phyloP scores from a whole-genome alignment of 2,329 filamentous ascomycete species.

The Trichoderma sp. region DNA sequence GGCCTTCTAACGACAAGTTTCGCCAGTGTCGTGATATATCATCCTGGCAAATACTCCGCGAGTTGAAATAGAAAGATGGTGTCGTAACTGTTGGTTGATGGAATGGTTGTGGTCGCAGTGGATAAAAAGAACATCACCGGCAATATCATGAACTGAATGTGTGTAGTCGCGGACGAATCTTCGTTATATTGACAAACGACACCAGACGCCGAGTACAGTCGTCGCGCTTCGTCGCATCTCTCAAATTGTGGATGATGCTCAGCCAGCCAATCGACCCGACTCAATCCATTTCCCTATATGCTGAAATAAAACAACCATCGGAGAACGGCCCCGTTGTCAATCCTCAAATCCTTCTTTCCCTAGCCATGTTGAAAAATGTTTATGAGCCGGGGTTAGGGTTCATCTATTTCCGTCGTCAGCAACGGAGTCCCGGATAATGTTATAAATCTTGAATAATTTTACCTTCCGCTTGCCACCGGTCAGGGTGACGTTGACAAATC shows the following conservation, averaged over 20 bases:
- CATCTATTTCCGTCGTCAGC: slow-evolving; percentile 57
- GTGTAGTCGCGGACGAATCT: slow-evolving; percentile 36
- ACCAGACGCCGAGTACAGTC: slow-evolving; percentile 45
- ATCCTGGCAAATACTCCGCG: not conserved
- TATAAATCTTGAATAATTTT: slow-evolving; percentile 36
- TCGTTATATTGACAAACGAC: slow-evolving; percentile 46
- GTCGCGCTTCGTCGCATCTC: slow-evolving; percentile 43
- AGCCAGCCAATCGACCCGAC: slow-evolving; percentile 41
- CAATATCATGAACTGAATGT: not conserved
- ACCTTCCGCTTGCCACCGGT: slow-evolving; percentile 99
- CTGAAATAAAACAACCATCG: slow-evolving; percentile 37
- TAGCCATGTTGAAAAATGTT: slow-evolving; percentile 34
- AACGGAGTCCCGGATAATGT: not conserved
- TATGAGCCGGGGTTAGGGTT: slow-evolving; percentile 82
- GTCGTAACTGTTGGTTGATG: not conserved
- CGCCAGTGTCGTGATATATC: not conserved
- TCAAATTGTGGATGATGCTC: slow-evolving; percentile 37
- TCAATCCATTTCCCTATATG: slow-evolving; percentile 40
- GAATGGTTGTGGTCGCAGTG: not conserved
- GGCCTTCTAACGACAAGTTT: not conserved
- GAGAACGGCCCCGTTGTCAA: slow-evolving; percentile 39
- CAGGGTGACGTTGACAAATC: slow-evolving; percentile 97
- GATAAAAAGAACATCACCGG: slow-evolving; percentile 1
- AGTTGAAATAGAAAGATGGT: not conserved
- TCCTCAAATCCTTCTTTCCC: slow-evolving; percentile 35